Percentiles rank a stretch among this genome's conserved stretches.
These are phyloP conservation scores for Butyriboletus appendiculatus DNA, from an alignment of 1,284 basidiomycete species.

Conservation along the genomic window DNA sequence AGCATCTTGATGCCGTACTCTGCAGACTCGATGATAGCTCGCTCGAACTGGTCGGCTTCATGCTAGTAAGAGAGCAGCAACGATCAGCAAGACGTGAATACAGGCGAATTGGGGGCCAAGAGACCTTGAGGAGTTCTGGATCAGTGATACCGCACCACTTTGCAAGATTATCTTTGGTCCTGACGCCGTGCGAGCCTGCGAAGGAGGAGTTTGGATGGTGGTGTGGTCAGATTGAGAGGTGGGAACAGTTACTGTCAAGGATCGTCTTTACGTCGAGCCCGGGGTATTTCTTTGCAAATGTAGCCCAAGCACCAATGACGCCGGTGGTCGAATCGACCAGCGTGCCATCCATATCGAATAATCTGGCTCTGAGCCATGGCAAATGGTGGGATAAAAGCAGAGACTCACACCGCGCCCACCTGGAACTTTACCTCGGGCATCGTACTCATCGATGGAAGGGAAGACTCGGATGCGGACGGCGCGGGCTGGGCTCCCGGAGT, in stretches of 20 bases:
- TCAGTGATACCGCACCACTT: slow-evolving; percentile 72
- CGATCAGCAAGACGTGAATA: background rate
- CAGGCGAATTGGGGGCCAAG: slow-evolving; percentile 6
- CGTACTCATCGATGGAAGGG: background rate
- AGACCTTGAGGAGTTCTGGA: slow-evolving; percentile 65
- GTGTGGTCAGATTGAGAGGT: background rate
- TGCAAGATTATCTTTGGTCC: slow-evolving; percentile 77
- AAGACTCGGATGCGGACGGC: background rate
- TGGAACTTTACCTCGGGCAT: slow-evolving; percentile 52
- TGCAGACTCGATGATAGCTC: slow-evolving; percentile 60
- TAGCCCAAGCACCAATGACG: slow-evolving; percentile 74
- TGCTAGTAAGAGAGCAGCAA: slow-evolving; percentile 39
- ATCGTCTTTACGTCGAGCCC: slow-evolving; percentile 61
- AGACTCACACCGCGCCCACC: slow-evolving; percentile 56
- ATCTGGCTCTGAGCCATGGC: slow-evolving; percentile 38
- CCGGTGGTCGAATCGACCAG: slow-evolving; percentile 73
- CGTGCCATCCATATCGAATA: slow-evolving; percentile 83
- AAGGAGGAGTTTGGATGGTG: slow-evolving; percentile 1
- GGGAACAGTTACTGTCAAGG: slow-evolving; percentile 52
- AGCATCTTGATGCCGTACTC: slow-evolving; percentile 61
- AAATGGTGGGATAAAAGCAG: background rate
- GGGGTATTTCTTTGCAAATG: slow-evolving; percentile 64
- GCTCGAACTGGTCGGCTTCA: slow-evolving; percentile 68
- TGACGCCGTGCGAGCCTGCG: slow-evolving; percentile 78
- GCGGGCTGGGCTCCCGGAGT: background rate